A percentile compares a stretch with the other conserved stretches of the same genome.
These are phyloP conservation scores for Botryotinia calthae DNA, from an alignment of 2,329 filamentous ascomycete genomes.

Conservation along the genomic window DNA sequence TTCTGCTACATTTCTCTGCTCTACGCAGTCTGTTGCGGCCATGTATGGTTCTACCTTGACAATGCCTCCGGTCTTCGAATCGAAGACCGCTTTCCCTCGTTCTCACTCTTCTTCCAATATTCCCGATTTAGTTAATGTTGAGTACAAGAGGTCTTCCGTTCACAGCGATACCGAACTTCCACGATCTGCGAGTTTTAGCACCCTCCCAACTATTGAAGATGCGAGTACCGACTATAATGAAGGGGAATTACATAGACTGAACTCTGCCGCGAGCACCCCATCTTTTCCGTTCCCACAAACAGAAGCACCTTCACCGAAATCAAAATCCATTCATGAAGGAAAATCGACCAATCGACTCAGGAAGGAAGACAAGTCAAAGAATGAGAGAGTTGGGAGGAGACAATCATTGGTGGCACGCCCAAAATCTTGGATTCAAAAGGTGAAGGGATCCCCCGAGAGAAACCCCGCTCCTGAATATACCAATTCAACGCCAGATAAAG, in stretches of 20 bases:
- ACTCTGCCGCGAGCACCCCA: conserved; percentile 25
- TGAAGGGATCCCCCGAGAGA: conserved; percentile 37
- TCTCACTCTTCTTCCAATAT: conserved; percentile 39
- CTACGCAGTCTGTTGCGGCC: conserved; percentile 27
- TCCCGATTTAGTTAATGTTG: conserved; percentile 32
- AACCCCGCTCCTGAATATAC: conserved; percentile 25
- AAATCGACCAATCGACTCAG: conserved; percentile 24
- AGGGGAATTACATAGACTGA: conserved; percentile 26
- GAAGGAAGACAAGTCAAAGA: conserved; percentile 34
- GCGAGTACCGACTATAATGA: conserved; percentile 24
- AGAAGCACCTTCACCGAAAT: conserved; percentile 20
- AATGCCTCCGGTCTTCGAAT: conserved; percentile 35
- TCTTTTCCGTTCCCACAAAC: conserved; percentile 2
- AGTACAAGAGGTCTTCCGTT: conserved; percentile 30
- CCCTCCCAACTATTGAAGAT: conserved; percentile 45
- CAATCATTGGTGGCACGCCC: conserved; percentile 38
- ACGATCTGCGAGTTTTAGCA: conserved; percentile 57
- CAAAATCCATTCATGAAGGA: conserved; percentile 24
- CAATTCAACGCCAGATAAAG: conserved; percentile 38
- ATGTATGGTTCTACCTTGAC: conserved; percentile 37
- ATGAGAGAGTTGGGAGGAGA: conserved; percentile 36
- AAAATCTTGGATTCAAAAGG: conserved; percentile 40
- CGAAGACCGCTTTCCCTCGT: conserved; percentile 34
- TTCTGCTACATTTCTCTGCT: conserved; percentile 19
- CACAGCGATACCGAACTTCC: conserved; percentile 41